Evolutionary conservation across 192 early-diverging fungal genomes (phyloP).

Genomic region (Phlyctochytrium arcticum): DNA sequence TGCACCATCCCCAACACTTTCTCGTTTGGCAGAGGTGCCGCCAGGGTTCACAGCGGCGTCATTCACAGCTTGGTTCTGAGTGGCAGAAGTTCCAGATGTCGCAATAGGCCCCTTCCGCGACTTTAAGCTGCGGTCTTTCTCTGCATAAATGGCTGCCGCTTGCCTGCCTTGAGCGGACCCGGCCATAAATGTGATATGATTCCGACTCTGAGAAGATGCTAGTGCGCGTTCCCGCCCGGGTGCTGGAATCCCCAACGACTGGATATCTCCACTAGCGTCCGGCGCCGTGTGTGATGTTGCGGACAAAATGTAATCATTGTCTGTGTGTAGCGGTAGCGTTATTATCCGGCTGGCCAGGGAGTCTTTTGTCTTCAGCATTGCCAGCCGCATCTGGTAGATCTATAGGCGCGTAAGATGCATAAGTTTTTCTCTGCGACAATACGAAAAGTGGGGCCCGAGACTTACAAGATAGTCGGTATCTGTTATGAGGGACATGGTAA

Average conservation of each 20-base stretch:
- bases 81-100: background rate
- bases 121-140: background rate
- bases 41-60: background rate
- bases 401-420: background rate
- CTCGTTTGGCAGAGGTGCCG: background rate
- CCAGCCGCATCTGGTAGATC: slow-evolving; percentile 35
- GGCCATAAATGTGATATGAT: background rate
- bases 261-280: background rate
- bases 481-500: slow-evolving; percentile 27
- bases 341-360: slow-evolving; percentile 31
- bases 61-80: background rate
- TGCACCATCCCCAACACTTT: background rate
- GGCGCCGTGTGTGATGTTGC: background rate
- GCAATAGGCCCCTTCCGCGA: background rate
- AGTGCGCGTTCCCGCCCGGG: background rate
- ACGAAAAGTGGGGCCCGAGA: background rate
- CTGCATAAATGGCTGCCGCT: background rate
- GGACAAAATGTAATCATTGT: slow-evolving; percentile 36
- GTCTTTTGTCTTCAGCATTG: slow-evolving; percentile 25
- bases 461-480: slow-evolving; percentile 30
- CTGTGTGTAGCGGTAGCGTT: slow-evolving; percentile 15
- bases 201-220: background rate
- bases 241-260: background rate
- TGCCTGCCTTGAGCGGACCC: background rate
- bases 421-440: background rate